A percentile compares a stretch with the other conserved stretches of the same genome.
Evolutionary conservation across 495 filamentous ascomycete species (phyloP).

Genomic region (Daldinia loculata): DNA sequence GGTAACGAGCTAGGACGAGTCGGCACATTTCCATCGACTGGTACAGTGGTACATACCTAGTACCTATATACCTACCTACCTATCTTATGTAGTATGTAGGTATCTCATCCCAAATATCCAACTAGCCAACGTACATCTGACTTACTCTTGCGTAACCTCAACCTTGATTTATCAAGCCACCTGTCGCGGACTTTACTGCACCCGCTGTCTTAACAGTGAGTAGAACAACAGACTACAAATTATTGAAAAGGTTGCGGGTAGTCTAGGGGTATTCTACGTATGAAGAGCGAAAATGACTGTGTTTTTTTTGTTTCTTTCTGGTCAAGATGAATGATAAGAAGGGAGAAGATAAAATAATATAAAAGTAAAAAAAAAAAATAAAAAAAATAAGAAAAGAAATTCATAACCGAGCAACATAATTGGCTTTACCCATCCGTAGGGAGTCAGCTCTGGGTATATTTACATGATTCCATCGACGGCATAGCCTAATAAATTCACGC

Average conservation of each 20-base stretch:
- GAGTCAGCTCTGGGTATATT: constrained; percentile 38
- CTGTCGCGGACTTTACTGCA: background rate
- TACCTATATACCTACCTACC: too few species aligned
- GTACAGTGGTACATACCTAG: background rate
- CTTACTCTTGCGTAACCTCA: background rate
- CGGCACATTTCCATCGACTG: constrained; percentile 23
- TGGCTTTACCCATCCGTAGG: constrained; percentile 21
- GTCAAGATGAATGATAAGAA: background rate
- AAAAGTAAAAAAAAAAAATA: background rate
- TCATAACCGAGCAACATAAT: constrained; percentile 23
- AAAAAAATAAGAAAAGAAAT: background rate
- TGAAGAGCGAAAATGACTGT: background rate
- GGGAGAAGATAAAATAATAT: background rate
- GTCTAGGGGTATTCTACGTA: background rate
- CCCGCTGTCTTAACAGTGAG: background rate
- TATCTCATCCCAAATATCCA: background rate
- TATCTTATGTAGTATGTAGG: background rate
- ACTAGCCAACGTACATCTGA: background rate
- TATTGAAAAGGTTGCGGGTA: background rate
- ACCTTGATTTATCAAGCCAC: background rate
- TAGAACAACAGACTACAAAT: background rate
- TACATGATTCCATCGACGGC: constrained; percentile 31
- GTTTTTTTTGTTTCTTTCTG: background rate
- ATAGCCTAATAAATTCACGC: constrained; percentile 13
- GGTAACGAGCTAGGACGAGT: constrained; percentile 20